Base-by-base conservation (phyloP, 2,329 filamentous ascomycete species). In the Dothideomycetes sp. region DNA sequence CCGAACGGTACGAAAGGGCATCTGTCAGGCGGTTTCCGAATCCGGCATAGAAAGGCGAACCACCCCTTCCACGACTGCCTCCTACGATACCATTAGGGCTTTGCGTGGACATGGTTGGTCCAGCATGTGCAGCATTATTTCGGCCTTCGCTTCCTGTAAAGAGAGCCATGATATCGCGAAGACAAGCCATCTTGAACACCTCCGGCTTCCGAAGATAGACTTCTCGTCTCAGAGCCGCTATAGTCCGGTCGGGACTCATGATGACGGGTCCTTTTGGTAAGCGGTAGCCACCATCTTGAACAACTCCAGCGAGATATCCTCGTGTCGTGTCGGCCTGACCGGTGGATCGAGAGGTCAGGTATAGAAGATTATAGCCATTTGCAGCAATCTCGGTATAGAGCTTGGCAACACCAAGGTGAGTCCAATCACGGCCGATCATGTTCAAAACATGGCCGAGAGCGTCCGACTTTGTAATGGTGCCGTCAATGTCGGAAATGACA, bases 361-460 rank as follows among this genome's bases (percentile, higher is more conserved):
- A 98, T 75, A 98, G 87, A 56, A 98, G 93, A 60, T 98, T 96
- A 70, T 96, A 98, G 5, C 91, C 91, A 54, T 98, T 98, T 52
- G 82, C 79, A 1, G 80, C 79, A 50, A 98, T 98, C 51, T 98
- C 93, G 36, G 84, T 91, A 63, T 96, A 98, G 7, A 98, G 72
- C 64, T 98, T 98, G 16, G 91, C 93, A 17, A 98, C 89, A 29
- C 91, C 91, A 12, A 87, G 75, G 59, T 98, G 91, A 3, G 91
- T 98, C 91, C 91, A 98, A 61, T 98, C 91, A 35, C 91, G 81
- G 31, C 91, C 91, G 48, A 98, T 89, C 77, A 91, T 91, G 66
- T 89, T 96, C 39, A 96, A 64, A 32, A 98, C 85, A 55, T 98
- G 91, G 11, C 91, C 91, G 2, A 59, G 46, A 5, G 57, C 56